A percentile compares a stretch with the other conserved stretches of the same genome.
phyloP scores from a whole-genome alignment of 441 rosid species.

The Arabidopsis hybrid region DNA sequence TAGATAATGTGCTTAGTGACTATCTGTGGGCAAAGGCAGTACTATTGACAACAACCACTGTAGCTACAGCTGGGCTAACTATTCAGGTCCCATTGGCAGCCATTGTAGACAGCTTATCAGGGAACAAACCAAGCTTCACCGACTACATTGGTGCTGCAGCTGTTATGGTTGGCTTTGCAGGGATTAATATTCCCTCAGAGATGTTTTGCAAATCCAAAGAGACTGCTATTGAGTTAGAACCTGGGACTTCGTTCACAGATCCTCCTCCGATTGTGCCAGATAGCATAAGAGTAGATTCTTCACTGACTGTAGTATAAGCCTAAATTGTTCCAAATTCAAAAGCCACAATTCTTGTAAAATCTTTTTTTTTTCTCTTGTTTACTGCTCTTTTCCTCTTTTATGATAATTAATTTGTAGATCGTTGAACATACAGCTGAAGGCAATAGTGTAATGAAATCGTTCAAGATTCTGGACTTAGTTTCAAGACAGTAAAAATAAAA shows the following conservation, averaged over 20 bases:
- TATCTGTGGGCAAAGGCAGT: slow-evolving; percentile 98
- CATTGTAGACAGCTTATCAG: slow-evolving; percentile 71
- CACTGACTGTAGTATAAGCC: slow-evolving; percentile 2
- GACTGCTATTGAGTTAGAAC: slow-evolving; percentile 51
- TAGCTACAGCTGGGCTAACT: slow-evolving; percentile 94
- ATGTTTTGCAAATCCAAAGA: slow-evolving; percentile 54
- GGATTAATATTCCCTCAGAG: slow-evolving; percentile 84
- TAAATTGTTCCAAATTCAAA: background rate
- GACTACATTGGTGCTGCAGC: slow-evolving; percentile 86
- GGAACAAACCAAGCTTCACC: slow-evolving; percentile 70
- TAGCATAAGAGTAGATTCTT: slow-evolving; percentile 20
- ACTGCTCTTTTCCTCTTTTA: background rate
- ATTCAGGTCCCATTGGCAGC: slow-evolving; percentile 98
- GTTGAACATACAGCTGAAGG: slow-evolving; percentile 14
- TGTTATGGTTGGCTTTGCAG: slow-evolving; percentile 88
- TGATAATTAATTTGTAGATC: slow-evolving; percentile 23
- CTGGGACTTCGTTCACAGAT: slow-evolving; percentile 33
- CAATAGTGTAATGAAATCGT: slow-evolving; percentile 21
- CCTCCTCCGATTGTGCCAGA: slow-evolving; percentile 30
- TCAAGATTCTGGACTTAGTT: slow-evolving; percentile 1
- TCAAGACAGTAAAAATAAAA: slow-evolving; percentile 10
- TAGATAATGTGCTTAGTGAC: slow-evolving; percentile 94
- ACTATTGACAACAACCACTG: slow-evolving; percentile 87
- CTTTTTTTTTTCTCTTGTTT: background rate
- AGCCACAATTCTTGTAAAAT: background rate